phyloP scores from a whole-genome alignment of 108 stramenopile genomes.

The Pseudonitzschia pungens region DNA sequence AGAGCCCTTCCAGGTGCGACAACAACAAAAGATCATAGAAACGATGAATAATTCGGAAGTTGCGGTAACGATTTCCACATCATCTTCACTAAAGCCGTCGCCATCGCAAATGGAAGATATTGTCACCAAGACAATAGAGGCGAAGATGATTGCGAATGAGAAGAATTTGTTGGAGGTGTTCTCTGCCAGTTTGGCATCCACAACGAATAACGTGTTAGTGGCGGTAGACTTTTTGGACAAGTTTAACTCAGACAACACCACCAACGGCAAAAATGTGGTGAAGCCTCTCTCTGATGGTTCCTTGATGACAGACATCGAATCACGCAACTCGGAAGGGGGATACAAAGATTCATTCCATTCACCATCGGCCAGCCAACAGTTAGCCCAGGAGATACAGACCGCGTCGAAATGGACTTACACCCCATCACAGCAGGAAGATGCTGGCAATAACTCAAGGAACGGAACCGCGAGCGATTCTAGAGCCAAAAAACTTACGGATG shows the following conservation, averaged over 20 bases:
- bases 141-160: constrained; percentile 20
- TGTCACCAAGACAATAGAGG: constrained; percentile 20
- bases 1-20: constrained; percentile 16
- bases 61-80: constrained; percentile 13
- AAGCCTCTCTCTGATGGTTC: constrained; percentile 7
- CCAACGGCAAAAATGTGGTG: neutral
- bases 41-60: constrained; percentile 8
- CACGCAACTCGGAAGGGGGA: neutral
- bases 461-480: neutral
- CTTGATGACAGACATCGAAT: constrained; percentile 10
- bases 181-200: neutral
- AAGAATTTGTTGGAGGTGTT: constrained; percentile 14
- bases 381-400: constrained; percentile 6
- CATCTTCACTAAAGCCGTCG: neutral
- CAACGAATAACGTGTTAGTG: constrained; percentile 1
- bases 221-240: constrained; percentile 27
- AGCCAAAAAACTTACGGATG: constrained; percentile 2
- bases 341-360: too few species aligned
- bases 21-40: constrained; percentile 28
- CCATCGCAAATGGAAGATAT: constrained; percentile 6
- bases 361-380: neutral
- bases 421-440: neutral
- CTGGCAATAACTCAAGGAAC: neutral
- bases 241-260: neutral
- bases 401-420: constrained; percentile 30